Conservation (phyloP, 2,329 filamentous ascomycete genomes). For the Sclerotinia nivalis region DNA sequence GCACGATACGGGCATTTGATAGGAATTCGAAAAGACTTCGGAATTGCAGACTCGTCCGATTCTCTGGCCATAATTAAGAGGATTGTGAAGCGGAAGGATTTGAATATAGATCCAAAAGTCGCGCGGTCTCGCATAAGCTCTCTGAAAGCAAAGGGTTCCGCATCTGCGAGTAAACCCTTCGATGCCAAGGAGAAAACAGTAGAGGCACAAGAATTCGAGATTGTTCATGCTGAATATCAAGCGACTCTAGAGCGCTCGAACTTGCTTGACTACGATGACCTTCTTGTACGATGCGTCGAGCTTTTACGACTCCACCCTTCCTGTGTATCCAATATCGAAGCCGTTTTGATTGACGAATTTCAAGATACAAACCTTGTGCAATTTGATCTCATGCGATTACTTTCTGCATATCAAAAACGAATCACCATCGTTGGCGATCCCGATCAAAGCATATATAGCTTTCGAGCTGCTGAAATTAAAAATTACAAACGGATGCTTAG, state of each 20-base stretch:
- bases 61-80: slow-evolving; percentile 76
- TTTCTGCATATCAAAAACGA: slow-evolving; percentile 70
- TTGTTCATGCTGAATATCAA: slow-evolving; percentile 78
- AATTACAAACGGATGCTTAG: slow-evolving; percentile 78
- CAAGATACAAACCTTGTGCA: slow-evolving; percentile 96
- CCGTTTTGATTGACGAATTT: slow-evolving; percentile 94
- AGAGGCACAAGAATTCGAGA: slow-evolving; percentile 65
- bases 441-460: slow-evolving; percentile 97
- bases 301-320: slow-evolving; percentile 71
- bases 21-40: slow-evolving; percentile 79
- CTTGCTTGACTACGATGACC: slow-evolving; percentile 90
- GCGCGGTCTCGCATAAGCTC: slow-evolving; percentile 78
- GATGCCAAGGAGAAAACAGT: slow-evolving; percentile 39
- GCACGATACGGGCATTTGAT: slow-evolving; percentile 82
- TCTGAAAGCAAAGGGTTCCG: slow-evolving; percentile 57
- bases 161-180: background rate
- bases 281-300: slow-evolving; percentile 80
- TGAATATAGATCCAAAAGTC: slow-evolving; percentile 66
- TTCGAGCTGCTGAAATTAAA: slow-evolving; percentile 87
- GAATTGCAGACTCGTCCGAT: slow-evolving; percentile 85
- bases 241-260: slow-evolving; percentile 72
- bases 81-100: slow-evolving; percentile 73
- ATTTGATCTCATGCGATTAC: slow-evolving; percentile 88
- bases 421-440: slow-evolving; percentile 96
- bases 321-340: slow-evolving; percentile 86